These are phyloP conservation scores for Phytophthora brassicae DNA, from an alignment of 352 stramenopile species.

Conservation along the genomic window DNA sequence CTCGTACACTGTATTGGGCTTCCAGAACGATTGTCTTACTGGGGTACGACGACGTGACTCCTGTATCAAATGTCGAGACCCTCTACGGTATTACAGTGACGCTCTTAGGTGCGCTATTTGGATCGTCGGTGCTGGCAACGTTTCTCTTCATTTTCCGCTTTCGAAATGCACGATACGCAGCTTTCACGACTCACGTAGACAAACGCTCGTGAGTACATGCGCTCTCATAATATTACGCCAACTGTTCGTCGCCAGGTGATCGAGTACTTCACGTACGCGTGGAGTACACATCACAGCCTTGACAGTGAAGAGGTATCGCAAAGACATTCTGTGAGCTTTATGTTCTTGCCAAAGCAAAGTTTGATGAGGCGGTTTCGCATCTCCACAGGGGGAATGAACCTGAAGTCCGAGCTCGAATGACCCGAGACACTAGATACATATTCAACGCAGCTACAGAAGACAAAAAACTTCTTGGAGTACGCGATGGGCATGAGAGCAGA, in stretches of 20 bases:
- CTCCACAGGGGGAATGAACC: conserved; percentile 53
- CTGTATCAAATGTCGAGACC: conserved; percentile 57
- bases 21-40: conserved; percentile 62
- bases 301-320: conserved; percentile 64
- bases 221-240: conserved; percentile 58
- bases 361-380: conserved; percentile 57
- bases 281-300: conserved; percentile 64
- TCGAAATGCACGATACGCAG: conserved; percentile 52
- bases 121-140: conserved; percentile 60
- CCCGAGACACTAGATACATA: conserved; percentile 56
- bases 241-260: conserved; percentile 52
- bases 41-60: conserved; percentile 70
- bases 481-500: conserved; percentile 35
- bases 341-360: conserved; percentile 63
- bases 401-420: conserved; percentile 43
- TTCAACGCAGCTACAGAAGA: conserved; percentile 71
- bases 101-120: conserved; percentile 53
- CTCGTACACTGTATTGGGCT: conserved; percentile 61
- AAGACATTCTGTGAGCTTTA: conserved; percentile 87
- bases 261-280: conserved; percentile 68
- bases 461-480: conserved; percentile 74
- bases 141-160: conserved; percentile 80
- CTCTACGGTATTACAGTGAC: conserved; percentile 53
- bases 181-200: conserved; percentile 65
- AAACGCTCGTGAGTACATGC: conserved; percentile 78